phyloP scores from a whole-genome alignment of 345 rosid genomes.

The Arabidopsis suecica region DNA sequence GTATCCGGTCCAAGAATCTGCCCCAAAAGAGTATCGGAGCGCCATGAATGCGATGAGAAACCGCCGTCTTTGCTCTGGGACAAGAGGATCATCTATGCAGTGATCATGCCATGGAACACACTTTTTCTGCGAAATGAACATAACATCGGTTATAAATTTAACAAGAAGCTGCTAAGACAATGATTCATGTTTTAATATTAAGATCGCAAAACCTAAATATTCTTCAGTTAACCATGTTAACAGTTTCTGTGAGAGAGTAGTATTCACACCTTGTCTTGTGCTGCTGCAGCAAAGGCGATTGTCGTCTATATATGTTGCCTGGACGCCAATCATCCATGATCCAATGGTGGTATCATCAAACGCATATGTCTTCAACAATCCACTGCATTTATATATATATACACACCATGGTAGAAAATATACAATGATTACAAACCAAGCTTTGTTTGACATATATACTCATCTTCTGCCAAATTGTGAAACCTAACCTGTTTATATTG shows the following conservation, averaged over 20 bases:
- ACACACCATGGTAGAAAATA: not conserved
- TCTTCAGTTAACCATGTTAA: conserved; percentile 24
- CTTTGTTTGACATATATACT: conserved; percentile 10
- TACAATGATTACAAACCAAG: not conserved
- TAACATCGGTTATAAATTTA: not conserved
- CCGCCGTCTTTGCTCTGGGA: not conserved
- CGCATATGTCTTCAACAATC: conserved; percentile 83
- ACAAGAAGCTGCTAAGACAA: conserved; percentile 7
- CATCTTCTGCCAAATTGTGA: conserved; percentile 12
- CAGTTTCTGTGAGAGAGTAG: conserved; percentile 24
- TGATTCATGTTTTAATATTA: not conserved
- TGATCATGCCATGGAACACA: conserved; percentile 43
- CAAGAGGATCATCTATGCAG: conserved; percentile 17
- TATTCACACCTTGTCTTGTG: conserved; percentile 74
- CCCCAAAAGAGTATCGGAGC: conserved; percentile 22
- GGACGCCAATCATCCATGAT: conserved; percentile 98
- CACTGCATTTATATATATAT: conserved; percentile 60
- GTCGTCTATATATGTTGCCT: conserved; percentile 88
- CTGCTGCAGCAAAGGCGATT: conserved; percentile 89
- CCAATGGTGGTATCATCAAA: conserved; percentile 87
- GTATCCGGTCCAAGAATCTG: conserved; percentile 20
- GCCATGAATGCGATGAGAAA: conserved; percentile 27
- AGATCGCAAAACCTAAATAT: conserved; percentile 25
- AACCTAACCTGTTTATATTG: conserved; percentile 78
- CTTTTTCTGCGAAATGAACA: conserved; percentile 35